Percentiles rank a stretch among this genome's conserved stretches.
phyloP scores from a whole-genome alignment of 1,284 basidiomycete species.

The Acaromyces ingoldii region DNA sequence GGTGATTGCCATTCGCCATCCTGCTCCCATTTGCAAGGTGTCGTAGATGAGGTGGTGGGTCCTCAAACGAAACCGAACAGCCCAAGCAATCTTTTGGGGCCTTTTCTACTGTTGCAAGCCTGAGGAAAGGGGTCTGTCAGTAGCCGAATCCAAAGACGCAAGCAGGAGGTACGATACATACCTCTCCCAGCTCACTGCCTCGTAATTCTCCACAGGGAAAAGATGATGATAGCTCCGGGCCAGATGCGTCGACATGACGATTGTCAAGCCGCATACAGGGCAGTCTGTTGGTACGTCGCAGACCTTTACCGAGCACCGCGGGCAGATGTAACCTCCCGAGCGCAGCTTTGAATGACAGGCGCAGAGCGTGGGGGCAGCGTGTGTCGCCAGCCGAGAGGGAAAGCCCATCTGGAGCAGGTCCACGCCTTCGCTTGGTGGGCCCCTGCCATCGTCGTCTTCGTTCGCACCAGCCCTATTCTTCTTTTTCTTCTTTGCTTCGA shows the following conservation, averaged over 20 bases:
- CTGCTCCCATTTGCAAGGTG: neutral
- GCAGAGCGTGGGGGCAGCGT: slow-evolving; percentile 56
- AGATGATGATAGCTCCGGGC: slow-evolving; percentile 91
- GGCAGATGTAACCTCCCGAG: slow-evolving; percentile 84
- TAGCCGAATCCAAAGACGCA: neutral
- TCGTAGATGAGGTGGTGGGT: neutral
- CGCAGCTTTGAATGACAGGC: slow-evolving; percentile 87
- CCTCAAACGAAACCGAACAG: neutral
- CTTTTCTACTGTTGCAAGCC: neutral
- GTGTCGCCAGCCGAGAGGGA: slow-evolving; percentile 53
- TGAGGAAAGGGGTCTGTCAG: neutral
- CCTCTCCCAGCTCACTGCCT: slow-evolving; percentile 56
- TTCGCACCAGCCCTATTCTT: slow-evolving; percentile 37
- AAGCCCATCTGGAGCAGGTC: slow-evolving; percentile 99
- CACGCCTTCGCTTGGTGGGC: slow-evolving; percentile 21
- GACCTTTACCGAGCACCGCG: slow-evolving; percentile 81
- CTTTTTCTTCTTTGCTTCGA: slow-evolving; percentile 18
- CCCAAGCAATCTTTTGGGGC: slow-evolving; percentile 1
- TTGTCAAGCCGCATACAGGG: slow-evolving; percentile 92
- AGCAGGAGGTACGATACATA: no score
- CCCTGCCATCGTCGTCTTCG: slow-evolving; percentile 52
- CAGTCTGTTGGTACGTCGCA: slow-evolving; percentile 99
- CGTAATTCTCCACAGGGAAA: slow-evolving; percentile 79
- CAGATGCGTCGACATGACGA: slow-evolving; percentile 93
- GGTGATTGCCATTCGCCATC: neutral